Conservation (phyloP, 208 protist species). For the Leishmania turanica region DNA sequence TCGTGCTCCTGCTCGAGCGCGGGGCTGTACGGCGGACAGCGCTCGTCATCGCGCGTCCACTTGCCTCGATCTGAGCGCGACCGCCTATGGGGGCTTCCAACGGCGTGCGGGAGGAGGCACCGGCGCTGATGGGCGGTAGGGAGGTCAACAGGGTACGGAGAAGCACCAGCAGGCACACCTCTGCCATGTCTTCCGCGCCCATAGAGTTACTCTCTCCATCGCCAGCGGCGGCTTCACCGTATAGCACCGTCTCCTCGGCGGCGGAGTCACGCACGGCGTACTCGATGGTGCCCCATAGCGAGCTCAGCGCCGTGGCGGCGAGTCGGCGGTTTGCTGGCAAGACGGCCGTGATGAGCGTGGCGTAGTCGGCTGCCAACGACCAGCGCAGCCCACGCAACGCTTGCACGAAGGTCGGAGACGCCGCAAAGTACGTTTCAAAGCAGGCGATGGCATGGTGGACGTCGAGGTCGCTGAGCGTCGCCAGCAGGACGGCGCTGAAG, state of each 20-base stretch:
- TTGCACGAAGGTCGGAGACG: constrained; percentile 16
- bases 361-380: constrained; percentile 24
- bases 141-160: constrained; percentile 16
- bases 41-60: neutral
- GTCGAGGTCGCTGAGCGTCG: constrained; percentile 57
- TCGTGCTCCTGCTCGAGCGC: neutral
- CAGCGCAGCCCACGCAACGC: constrained; percentile 12
- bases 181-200: neutral
- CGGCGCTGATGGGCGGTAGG: neutral
- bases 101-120: neutral
- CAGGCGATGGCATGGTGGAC: constrained; percentile 40
- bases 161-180: constrained; percentile 22
- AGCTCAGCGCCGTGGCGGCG: constrained; percentile 5
- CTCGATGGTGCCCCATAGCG: constrained; percentile 24
- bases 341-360: constrained; percentile 12
- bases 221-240: neutral
- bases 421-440: constrained; percentile 26
- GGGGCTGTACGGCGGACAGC: neutral
- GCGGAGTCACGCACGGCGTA: constrained; percentile 21
- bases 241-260: neutral
- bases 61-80: neutral
- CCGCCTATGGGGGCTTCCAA: neutral
- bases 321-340: constrained; percentile 21
- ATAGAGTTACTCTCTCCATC: neutral
- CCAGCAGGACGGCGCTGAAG: constrained; percentile 46